Evolutionary conservation across 2,329 filamentous ascomycete species (phyloP).

Genomic region (Raffaelea albimanens): DNA sequence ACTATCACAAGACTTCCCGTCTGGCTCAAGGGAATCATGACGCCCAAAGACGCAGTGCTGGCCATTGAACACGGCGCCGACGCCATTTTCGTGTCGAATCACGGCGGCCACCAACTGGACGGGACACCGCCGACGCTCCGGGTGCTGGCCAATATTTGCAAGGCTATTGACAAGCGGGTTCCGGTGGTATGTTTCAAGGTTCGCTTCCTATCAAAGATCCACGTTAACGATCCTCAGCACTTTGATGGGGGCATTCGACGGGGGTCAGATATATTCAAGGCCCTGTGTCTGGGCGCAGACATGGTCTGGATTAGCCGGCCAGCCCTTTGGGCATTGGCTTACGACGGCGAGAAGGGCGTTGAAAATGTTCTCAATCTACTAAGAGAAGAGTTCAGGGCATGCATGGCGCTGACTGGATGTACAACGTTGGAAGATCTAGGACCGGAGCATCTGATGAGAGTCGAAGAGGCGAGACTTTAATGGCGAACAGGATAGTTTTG

Average conservation of each 20-base stretch:
- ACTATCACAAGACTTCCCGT: no score
- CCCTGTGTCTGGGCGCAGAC: conserved; percentile 38
- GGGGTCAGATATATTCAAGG: conserved; percentile 43
- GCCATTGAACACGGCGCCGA: conserved; percentile 8
- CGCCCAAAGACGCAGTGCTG: conserved; percentile 9
- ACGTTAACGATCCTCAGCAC: no score
- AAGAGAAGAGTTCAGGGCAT: conserved; percentile 4
- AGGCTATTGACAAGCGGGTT: conserved; percentile 34
- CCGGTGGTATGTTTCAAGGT: neutral
- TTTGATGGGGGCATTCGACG: conserved; percentile 39
- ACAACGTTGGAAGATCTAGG: no score
- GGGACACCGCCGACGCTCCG: conserved; percentile 34
- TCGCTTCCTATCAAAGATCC: no score
- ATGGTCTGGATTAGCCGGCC: conserved; percentile 36
- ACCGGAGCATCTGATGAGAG: no score
- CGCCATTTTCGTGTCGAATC: conserved; percentile 32
- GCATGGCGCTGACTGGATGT: conserved; percentile 4
- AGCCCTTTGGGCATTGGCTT: conserved; percentile 35
- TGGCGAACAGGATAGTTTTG: no score
- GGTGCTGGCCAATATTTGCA: conserved; percentile 30
- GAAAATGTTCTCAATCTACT: conserved; percentile 4
- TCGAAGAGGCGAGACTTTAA: no score
- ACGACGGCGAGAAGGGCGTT: conserved; percentile 7
- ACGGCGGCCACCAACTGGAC: conserved; percentile 38
- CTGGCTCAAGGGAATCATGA: conserved; percentile 28